Evolutionary conservation across 2,329 filamentous ascomycete species (phyloP), one percentile per base, ranked within the genome.

Genomic region (Eurotiales sp.): DNA sequence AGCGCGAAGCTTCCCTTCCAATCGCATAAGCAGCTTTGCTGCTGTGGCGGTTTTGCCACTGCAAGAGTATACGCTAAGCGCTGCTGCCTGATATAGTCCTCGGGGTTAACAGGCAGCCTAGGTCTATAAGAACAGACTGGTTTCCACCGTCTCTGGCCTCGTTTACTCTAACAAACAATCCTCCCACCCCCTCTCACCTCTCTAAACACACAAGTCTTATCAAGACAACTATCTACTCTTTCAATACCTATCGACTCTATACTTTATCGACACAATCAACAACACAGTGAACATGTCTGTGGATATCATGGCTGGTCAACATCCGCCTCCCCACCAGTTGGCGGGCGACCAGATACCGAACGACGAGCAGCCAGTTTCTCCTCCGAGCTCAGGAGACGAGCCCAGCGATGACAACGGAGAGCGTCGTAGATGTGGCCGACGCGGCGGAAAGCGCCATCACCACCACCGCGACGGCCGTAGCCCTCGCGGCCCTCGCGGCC

Each of bases 1-100:
- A n/a, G 34, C 51, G 21, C 8, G 46, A 49, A 48, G 36, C 51
- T 53, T 53, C 51, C 39, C 14, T 50, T 15, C 25, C 17, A 43
- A 36, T 30, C 22, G 8, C 41, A 17, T 43, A 43, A 53, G 39
- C 45, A 44, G 15, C 14, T 5, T 10, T 30, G 23, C 2, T 22
- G 40, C 19, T 2, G 29, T 44, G 44, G 44, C 32, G 41, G 30
- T 19, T 17, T 52, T 25, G 51, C 51, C 51, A 53, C 51, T 21
- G 12, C 40, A 30, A 21, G 41, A 3, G 27, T 29, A 3, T 3
- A 27, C 25, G 14, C n/a, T n/a, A n/a, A n/a, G n/a, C n/a, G 45
- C 43, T 51, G 51, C 45, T 46, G 51, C 51, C 51, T 53, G 45
- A 27, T 7, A 25, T 42, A 15, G 3, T 42, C 21, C 8, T 29